Percentiles rank a stretch among this genome's conserved stretches.
phyloP scores from a whole-genome alignment of 2,329 filamentous ascomycete species.

The Pyricularia grisea region DNA sequence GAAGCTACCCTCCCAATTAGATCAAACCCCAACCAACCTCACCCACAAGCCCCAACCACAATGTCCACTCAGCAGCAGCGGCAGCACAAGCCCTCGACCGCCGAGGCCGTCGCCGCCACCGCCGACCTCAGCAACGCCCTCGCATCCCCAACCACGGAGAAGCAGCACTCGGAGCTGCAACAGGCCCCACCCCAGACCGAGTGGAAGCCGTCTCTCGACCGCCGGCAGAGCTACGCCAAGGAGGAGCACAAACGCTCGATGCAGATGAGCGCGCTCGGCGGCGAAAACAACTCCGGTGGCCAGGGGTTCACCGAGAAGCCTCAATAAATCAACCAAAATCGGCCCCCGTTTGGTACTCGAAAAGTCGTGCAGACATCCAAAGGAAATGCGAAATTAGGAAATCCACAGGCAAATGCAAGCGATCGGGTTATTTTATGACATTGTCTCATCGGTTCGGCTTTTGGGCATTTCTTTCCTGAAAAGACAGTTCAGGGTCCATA shows the following conservation, averaged over 20 bases:
- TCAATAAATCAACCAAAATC: neutral
- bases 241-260: slow-evolving; percentile 44
- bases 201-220: slow-evolving; percentile 38
- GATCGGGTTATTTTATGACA: slow-evolving; percentile 4
- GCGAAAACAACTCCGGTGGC: slow-evolving; percentile 20
- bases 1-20: neutral
- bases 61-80: neutral
- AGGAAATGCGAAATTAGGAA: neutral
- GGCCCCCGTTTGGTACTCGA: no score
- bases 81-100: neutral
- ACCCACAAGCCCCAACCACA: neutral
- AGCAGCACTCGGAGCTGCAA: slow-evolving; percentile 15
- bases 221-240: slow-evolving; percentile 41
- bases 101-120: slow-evolving; percentile 1
- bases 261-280: slow-evolving; percentile 34
- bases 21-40: neutral
- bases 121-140: slow-evolving; percentile 2
- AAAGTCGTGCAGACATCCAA: no score
- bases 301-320: slow-evolving; percentile 32
- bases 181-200: slow-evolving; percentile 16
- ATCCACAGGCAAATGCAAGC: slow-evolving; percentile 8
- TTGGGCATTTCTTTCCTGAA: no score
- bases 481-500: neutral
- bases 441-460: neutral
- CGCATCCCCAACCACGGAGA: slow-evolving; percentile 14